These are phyloP conservation scores for Prunus dulcis DNA, from an alignment of 306 rosid species.

Conservation along the genomic window DNA sequence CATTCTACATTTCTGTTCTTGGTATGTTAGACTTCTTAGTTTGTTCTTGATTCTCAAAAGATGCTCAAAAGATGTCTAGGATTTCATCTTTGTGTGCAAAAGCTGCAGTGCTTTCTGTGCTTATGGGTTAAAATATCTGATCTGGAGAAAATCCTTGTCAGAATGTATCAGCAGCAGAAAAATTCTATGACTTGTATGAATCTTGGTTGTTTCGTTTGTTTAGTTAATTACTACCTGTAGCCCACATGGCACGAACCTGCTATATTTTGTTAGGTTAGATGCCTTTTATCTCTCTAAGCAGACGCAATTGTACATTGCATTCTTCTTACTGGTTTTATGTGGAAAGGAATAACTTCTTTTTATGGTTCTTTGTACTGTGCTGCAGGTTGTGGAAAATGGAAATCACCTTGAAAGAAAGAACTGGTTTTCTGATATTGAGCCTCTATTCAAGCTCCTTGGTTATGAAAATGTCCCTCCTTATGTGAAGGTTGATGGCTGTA, in stretches of 20 bases:
- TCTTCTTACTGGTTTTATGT: neutral
- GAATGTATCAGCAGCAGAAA: neutral
- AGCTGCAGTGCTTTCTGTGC: neutral
- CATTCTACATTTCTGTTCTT: neutral
- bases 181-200: neutral
- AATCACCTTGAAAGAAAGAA: slow-evolving; percentile 75
- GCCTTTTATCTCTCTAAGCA: neutral
- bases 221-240: neutral
- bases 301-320: neutral
- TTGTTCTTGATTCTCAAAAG: neutral
- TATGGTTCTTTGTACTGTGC: slow-evolving; percentile 22
- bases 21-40: neutral
- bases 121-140: neutral
- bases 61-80: neutral
- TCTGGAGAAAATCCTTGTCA: neutral
- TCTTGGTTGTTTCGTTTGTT: neutral
- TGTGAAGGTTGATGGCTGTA: slow-evolving; percentile 62
- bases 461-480: slow-evolving; percentile 96
- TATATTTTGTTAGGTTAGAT: slow-evolving; percentile 5
- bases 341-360: slow-evolving; percentile 12
- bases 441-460: slow-evolving; percentile 93
- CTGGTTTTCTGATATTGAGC: slow-evolving; percentile 96
- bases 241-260: neutral
- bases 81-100: neutral
- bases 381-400: slow-evolving; percentile 91